phyloP scores from a whole-genome alignment of 2,329 filamentous ascomycete species.

The Colletotrichum paranaense region DNA sequence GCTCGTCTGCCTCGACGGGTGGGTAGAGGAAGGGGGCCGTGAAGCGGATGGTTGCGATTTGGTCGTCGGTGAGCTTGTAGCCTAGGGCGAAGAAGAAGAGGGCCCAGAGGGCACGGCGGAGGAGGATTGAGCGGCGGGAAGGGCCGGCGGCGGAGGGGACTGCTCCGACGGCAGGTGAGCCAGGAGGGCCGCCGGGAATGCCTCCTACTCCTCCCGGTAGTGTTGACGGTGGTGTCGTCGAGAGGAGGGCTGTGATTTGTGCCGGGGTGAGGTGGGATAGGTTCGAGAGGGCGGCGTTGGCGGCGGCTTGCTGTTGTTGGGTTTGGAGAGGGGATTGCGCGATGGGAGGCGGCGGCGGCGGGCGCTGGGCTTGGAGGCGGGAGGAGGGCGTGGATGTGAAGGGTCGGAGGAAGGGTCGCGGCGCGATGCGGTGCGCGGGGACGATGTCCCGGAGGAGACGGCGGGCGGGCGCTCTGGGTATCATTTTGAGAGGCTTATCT shows the following conservation, averaged over 20 bases:
- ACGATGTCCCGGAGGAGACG: slow-evolving; percentile 28
- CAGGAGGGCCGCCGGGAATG: not conserved
- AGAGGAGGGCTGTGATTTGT: slow-evolving; percentile 36
- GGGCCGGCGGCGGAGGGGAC: not conserved
- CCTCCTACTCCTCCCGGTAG: not conserved
- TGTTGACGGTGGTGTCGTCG: slow-evolving; percentile 1
- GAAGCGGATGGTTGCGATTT: slow-evolving; percentile 16
- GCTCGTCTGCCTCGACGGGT: not conserved
- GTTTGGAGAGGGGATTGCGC: not conserved
- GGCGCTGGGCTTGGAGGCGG: slow-evolving; percentile 5
- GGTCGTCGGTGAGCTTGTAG: slow-evolving; percentile 24
- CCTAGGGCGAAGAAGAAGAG: slow-evolving; percentile 25
- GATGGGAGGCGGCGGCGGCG: not conserved
- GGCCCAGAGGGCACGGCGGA: slow-evolving; percentile 25
- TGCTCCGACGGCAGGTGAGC: not conserved
- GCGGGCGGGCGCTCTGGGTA: slow-evolving; percentile 21
- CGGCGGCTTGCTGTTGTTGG: slow-evolving; percentile 10
- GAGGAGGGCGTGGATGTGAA: slow-evolving; percentile 17
- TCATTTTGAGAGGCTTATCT: not conserved
- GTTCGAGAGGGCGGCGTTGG: slow-evolving; percentile 30
- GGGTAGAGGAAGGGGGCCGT: slow-evolving; percentile 8
- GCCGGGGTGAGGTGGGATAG: slow-evolving; percentile 35
- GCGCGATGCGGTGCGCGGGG: slow-evolving; percentile 7
- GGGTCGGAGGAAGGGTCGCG: slow-evolving; percentile 19
- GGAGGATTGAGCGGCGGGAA: slow-evolving; percentile 19